Conservation (phyloP, 306 rosid genomes). For the Trifolium pratense region DNA sequence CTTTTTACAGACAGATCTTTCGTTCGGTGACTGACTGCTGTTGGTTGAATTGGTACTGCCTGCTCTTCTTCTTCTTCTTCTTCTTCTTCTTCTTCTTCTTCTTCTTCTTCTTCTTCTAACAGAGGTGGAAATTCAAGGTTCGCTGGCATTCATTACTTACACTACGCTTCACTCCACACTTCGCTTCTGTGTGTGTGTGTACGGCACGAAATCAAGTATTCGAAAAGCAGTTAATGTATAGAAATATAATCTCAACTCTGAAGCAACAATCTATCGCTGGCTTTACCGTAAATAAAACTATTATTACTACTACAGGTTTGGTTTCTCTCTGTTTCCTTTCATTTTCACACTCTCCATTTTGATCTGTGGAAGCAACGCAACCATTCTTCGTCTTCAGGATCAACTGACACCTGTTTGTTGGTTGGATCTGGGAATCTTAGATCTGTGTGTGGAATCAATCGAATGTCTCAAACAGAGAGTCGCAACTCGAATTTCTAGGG, state of each 20-base stretch:
- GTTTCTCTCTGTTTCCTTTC: constrained; percentile 24
- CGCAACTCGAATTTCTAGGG: constrained; percentile 49
- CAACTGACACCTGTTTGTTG: constrained; percentile 29
- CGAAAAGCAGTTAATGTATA: too few species aligned
- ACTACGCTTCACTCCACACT: constrained; percentile 16
- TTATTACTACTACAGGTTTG: constrained; percentile 11
- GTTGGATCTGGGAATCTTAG: constrained; percentile 47
- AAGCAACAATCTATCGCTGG: constrained; percentile 25
- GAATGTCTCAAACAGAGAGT: constrained; percentile 44
- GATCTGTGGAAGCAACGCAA: neutral
- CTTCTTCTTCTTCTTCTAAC: neutral
- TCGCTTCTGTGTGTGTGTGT: neutral
- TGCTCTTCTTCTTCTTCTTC: too few species aligned
- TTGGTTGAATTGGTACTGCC: constrained; percentile 21
- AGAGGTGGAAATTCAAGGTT: constrained; percentile 24
- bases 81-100: too few species aligned
- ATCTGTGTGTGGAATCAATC: constrained; percentile 48
- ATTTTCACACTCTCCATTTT: constrained; percentile 30
- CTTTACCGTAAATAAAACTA: constrained; percentile 6
- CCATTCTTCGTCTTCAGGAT: neutral
- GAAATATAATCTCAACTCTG: neutral
- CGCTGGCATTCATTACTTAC: constrained; percentile 15
- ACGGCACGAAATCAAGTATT: neutral
- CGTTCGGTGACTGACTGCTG: neutral
- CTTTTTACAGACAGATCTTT: constrained; percentile 35